Evolutionary conservation across 2,329 filamentous ascomycete genomes (phyloP).

Genomic region (Massarina eburnea): DNA sequence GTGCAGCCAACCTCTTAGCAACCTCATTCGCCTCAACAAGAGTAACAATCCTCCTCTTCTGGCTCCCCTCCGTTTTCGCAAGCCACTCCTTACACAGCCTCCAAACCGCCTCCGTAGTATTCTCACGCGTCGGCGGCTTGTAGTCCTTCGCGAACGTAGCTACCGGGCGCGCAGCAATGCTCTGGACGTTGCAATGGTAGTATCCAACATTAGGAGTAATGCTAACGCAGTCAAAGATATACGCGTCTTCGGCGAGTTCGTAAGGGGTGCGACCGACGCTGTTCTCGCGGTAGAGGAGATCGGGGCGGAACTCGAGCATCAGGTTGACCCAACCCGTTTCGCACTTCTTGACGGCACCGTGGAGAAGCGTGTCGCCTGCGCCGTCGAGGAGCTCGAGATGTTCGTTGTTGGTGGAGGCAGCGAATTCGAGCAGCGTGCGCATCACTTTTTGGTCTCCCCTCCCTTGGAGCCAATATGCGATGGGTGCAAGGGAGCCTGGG

Average conservation of each 20-base stretch:
- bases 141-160: conserved; percentile 22
- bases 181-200: not conserved
- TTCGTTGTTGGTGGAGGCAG: conserved; percentile 46
- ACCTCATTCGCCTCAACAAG: conserved; percentile 64
- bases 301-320: conserved; percentile 57
- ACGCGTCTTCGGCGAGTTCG: conserved; percentile 64
- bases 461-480: conserved; percentile 50
- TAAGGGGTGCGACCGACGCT: conserved; percentile 72
- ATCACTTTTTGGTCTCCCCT: conserved; percentile 11
- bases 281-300: conserved; percentile 70
- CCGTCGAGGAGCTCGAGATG: conserved; percentile 62
- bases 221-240: conserved; percentile 43
- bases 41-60: conserved; percentile 57
- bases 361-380: conserved; percentile 66
- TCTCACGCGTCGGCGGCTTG: conserved; percentile 1
- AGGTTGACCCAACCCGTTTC: conserved; percentile 48
- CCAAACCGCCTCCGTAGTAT: conserved; percentile 35
- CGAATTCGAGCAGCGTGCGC: conserved; percentile 34
- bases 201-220: conserved; percentile 14
- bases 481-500: conserved; percentile 61
- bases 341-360: conserved; percentile 54
- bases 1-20: conserved; percentile 50
- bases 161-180: conserved; percentile 8
- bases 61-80: conserved; percentile 14
- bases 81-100: conserved; percentile 39